Conservation (phyloP, 495 filamentous ascomycete species). For the Penicillium samsonianum region DNA sequence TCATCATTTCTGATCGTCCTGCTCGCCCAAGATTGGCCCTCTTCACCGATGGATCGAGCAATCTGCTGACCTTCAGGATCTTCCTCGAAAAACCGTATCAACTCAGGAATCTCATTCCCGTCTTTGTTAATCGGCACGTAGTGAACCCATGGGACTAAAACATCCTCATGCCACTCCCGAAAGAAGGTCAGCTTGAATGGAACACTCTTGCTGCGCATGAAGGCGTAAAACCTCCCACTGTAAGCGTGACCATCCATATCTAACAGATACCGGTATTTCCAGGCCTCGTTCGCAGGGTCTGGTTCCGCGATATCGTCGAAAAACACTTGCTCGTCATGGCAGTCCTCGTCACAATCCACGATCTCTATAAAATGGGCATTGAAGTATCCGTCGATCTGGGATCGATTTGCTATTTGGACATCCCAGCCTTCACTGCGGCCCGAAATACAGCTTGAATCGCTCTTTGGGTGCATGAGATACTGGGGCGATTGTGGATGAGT, state of each 20-base stretch:
- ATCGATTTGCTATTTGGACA: background rate
- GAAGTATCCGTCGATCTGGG: slow-evolving; percentile 11
- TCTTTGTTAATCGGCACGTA: slow-evolving; percentile 51
- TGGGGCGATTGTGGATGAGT: slow-evolving; percentile 12
- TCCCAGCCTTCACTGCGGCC: slow-evolving; percentile 10
- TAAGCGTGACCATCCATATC: slow-evolving; percentile 59
- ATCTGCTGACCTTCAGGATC: slow-evolving; percentile 32
- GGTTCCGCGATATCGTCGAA: slow-evolving; percentile 6
- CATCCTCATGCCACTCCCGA: slow-evolving; percentile 58
- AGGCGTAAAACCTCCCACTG: slow-evolving; percentile 51
- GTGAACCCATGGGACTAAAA: slow-evolving; percentile 58
- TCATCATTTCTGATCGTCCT: slow-evolving; percentile 40
- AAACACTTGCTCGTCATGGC: slow-evolving; percentile 10
- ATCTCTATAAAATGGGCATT: slow-evolving; percentile 16
- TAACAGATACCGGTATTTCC: slow-evolving; percentile 33
- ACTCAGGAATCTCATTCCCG: slow-evolving; percentile 47
- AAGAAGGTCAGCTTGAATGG: slow-evolving; percentile 52
- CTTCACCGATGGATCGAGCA: slow-evolving; percentile 41
- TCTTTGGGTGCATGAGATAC: background rate
- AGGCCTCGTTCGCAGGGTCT: slow-evolving; percentile 15
- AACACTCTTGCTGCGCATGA: slow-evolving; percentile 42
- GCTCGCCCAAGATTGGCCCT: slow-evolving; percentile 43
- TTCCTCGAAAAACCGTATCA: slow-evolving; percentile 41
- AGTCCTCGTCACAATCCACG: slow-evolving; percentile 20
- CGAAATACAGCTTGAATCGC: background rate